Evolutionary conservation across 768 basidiomycete genomes (phyloP), one percentile per base, ranked within the genome.

Genomic region (Lentinula raphanica): DNA sequence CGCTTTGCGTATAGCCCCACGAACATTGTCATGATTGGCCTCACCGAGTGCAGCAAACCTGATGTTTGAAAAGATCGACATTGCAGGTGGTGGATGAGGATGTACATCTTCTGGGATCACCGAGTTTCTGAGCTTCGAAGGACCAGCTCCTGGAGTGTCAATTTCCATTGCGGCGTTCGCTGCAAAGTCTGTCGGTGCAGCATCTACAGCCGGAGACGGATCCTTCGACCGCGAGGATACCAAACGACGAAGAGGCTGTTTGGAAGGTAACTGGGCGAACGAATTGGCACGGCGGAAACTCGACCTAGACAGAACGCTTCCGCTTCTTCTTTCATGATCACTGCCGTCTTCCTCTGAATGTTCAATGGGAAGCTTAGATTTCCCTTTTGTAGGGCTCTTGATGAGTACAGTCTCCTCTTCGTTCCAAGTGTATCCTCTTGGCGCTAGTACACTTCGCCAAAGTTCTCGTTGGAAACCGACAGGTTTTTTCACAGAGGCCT

Each of bases 401-500:
- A 87, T 67, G 49, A 91, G 78, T 3, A 32, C 31, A 23, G 59
- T 31, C 61, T 81, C 77, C 8, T 84, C 82, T 21, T 74, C 76
- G 19, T 79, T 70, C 56, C 89, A 69, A 61, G 84, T 79, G 68
- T 86, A 89, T 9, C 89, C 90, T 8, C 89, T 80, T 27, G 80
- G 74, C 57, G 81, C 78, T 28, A 92, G 79, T 25, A 92, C 81
- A 60, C 79, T 79, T 50, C 81, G 77, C 90, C 90, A 92, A 21
- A 54, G 56, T 32, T 50, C 56, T 48, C 28, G 21, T 48, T 40
- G 54, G 31, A 48, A 40, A 6, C 29, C 44, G n/a, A 46, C 38
- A 39, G 51, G 72, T n/a, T 85, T 84, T 54, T 76, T 81, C 11
- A 83, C 74, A 17, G 78, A 69, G 0, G 80, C 82, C n/a, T 36